Base-by-base conservation (phyloP, 164 flowering plant species). In the Annona cherimola region DNA sequence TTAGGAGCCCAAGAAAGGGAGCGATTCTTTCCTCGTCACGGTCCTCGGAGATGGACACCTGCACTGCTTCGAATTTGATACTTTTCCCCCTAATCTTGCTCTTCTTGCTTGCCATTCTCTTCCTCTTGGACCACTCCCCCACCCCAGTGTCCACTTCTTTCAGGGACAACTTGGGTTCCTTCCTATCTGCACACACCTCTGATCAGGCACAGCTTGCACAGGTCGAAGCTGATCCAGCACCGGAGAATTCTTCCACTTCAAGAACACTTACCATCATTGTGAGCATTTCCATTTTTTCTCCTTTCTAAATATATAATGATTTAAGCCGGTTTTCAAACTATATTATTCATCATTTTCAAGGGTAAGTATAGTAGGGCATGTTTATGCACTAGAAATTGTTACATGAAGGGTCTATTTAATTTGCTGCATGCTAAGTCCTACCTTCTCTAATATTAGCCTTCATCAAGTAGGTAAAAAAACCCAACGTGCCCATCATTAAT, bases 61-160 rank as follows among this genome's bases (percentile, higher is more conserved):
- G 69, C 62, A 8, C 45, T 20, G 14, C 59, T 18, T 35, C 57
- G 12, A 12, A 20, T 45, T 43, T 42, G 19, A 72, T 63, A 1
- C 62, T 45, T 65, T 64, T 19, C 54, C 63, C 61, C 44, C 72
- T 72, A 46, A 41, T 72, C 68, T 35, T 72, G 4, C 3, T 71
- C 62, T 72, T 63, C 54, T 42, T 42, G 5, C 55, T 65, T 18
- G 40, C 43, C 19, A 16, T 65, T 54, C 46, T 72, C 20, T 46
- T 65, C 74, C 42, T 64, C 7, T 42, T 50, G 6, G 26, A 72
- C 20, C 11, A 5, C 35, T 6, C 45, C 14, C 16, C 45, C 14
- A 41, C 18, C 45, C 39, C 42, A 5, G 62, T 55, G 1, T 45
- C 42, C 19, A 26, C 4, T 2, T 60, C 60, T 35, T 44, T 16